Evolutionary conservation across 768 basidiomycete genomes (phyloP).

Genomic region (Calocera viscosa): DNA sequence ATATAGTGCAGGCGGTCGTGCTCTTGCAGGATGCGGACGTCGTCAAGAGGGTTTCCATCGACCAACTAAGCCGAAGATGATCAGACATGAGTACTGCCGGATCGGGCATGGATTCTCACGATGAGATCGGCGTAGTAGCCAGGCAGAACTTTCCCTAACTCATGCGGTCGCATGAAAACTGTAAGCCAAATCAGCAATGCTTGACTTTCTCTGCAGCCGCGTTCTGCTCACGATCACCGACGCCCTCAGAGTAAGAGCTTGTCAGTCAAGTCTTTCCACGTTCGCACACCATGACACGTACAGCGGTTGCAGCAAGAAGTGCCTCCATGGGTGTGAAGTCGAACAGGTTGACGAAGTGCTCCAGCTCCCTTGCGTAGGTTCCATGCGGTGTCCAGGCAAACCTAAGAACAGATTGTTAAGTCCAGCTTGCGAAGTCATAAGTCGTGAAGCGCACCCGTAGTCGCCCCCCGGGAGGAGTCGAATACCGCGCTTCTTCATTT

Average conservation of each 20-base stretch:
- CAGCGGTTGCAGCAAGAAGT: slow-evolving; percentile 27
- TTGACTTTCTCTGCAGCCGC: too few relatives aligned
- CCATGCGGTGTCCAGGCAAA: slow-evolving; percentile 19
- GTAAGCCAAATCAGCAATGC: too few relatives aligned
- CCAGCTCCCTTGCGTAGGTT: slow-evolving; percentile 28
- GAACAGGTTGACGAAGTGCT: slow-evolving; percentile 29
- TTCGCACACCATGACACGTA: too few relatives aligned
- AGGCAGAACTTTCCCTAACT: slow-evolving; percentile 29
- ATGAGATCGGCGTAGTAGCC: slow-evolving; percentile 32
- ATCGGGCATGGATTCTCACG: too few relatives aligned
- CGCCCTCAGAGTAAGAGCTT: too few relatives aligned
- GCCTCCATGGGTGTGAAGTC: slow-evolving; percentile 30
- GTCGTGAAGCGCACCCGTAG: slow-evolving; percentile 24
- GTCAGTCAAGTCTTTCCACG: too few relatives aligned
- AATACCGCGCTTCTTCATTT: slow-evolving; percentile 30
- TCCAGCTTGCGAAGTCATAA: not conserved
- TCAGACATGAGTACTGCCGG: too few relatives aligned
- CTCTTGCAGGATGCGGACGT: slow-evolving; percentile 26
- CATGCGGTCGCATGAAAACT: slow-evolving; percentile 23
- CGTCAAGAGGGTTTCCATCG: slow-evolving; percentile 29
- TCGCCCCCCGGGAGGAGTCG: slow-evolving; percentile 31
- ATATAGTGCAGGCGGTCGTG: slow-evolving; percentile 27
- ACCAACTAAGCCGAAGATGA: slow-evolving; percentile 18
- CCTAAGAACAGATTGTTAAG: not conserved
- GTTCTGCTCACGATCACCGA: too few relatives aligned